phyloP scores from a whole-genome alignment of 352 stramenopile genomes.

The Pythium periplocum region DNA sequence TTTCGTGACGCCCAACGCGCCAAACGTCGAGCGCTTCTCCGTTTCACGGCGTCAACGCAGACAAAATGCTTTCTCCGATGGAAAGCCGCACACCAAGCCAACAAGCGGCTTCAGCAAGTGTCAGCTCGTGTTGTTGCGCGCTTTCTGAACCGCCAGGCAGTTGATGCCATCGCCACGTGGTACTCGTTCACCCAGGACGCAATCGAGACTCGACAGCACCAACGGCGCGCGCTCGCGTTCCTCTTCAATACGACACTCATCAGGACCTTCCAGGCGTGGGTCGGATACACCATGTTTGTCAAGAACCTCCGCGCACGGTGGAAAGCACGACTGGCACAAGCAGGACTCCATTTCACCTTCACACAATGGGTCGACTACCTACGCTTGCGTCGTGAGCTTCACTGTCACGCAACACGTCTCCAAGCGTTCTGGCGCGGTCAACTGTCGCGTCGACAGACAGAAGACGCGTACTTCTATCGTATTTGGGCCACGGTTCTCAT shows the following conservation, averaged over 20 bases:
- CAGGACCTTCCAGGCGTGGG: conserved; percentile 55
- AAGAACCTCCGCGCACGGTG: conserved; percentile 36
- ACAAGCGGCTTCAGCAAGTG: conserved; percentile 30
- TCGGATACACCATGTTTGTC: conserved; percentile 27
- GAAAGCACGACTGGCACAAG: conserved; percentile 42
- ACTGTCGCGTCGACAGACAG: conserved; percentile 27
- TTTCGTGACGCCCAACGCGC: conserved; percentile 48
- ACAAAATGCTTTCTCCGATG: conserved; percentile 67
- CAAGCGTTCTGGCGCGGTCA: conserved; percentile 69
- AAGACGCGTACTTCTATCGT: conserved; percentile 55
- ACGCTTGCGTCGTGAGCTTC: conserved; percentile 21
- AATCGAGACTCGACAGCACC: conserved; percentile 31
- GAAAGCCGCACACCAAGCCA: conserved; percentile 35
- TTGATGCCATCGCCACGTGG: conserved; percentile 56
- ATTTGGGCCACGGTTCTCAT: conserved; percentile 68
- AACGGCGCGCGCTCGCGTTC: conserved; percentile 53
- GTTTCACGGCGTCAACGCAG: conserved; percentile 53
- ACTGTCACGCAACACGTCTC: conserved; percentile 29
- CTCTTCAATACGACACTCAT: conserved; percentile 57
- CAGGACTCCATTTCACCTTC: conserved; percentile 41
- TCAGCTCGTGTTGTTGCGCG: conserved; percentile 37
- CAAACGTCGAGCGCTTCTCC: conserved; percentile 49
- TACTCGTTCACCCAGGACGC: conserved; percentile 57
- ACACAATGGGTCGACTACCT: conserved; percentile 44
- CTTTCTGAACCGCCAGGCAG: conserved; percentile 32